These are phyloP conservation scores for Chalciporus chontae DNA, from an alignment of 768 basidiomycete genomes.

Conservation along the genomic window DNA sequence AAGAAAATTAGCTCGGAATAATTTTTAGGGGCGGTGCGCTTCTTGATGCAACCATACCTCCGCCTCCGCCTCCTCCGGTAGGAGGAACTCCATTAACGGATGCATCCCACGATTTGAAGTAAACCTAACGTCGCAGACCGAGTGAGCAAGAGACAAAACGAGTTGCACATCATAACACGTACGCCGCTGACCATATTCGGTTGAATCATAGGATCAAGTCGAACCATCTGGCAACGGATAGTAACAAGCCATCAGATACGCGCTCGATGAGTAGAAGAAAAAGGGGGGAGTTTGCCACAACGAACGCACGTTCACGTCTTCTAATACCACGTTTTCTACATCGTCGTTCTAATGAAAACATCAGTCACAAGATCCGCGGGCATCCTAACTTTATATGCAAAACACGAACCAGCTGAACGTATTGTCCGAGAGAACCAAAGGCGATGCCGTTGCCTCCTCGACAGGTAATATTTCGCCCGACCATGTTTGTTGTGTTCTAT, in stretches of 20 bases:
- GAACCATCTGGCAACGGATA: too few relatives aligned
- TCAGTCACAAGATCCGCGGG: conserved; percentile 12
- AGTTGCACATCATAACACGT: too few relatives aligned
- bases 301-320: too few relatives aligned
- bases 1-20: not conserved
- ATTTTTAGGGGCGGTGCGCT: too few relatives aligned
- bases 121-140: conserved; percentile 25
- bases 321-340: too few relatives aligned
- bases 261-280: too few relatives aligned
- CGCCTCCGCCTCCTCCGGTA: conserved; percentile 29
- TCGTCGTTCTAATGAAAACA: too few relatives aligned
- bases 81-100: conserved; percentile 45
- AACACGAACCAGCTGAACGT: too few relatives aligned
- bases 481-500: conserved; percentile 54
- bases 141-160: too few relatives aligned
- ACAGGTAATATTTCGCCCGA: conserved; percentile 47
- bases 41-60: conserved; percentile 34
- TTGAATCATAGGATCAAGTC: not conserved
- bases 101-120: conserved; percentile 50
- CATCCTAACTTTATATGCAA: too few relatives aligned
- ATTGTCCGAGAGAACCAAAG: conserved; percentile 49
- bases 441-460: conserved; percentile 57
- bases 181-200: conserved; percentile 22
- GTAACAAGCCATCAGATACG: too few relatives aligned
- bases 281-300: too few relatives aligned